Evolutionary conservation across 2,329 filamentous ascomycete genomes (phyloP), one percentile per base, ranked within the genome.

Genomic region (Pyrenochaeta sp.): DNA sequence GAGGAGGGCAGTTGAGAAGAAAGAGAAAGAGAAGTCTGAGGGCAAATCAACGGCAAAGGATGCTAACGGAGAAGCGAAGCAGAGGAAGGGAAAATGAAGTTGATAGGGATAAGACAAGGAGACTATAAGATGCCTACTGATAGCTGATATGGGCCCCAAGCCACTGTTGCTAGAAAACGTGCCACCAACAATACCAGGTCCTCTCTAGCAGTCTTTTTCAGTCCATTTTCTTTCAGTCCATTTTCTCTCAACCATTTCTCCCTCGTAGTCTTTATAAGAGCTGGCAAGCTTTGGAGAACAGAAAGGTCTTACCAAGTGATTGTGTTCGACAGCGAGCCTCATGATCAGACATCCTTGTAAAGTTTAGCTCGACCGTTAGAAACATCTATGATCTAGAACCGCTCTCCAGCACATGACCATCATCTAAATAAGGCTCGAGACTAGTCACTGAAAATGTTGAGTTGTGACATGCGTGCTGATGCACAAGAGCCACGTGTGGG

Each of bases 1-100:
- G 49, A 85, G 83, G 56, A 79, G 87, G 56, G 85, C 84, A 46
- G 76, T 82, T 54, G 81, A 82, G 64, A 90, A 90, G 77, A 88
- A 85, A 64, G 73, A 80, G 44, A 71, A 69, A 44, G 76, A 77
- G 49, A 77, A 79, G 37, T 65, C 68, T 28, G 61, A 58, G 32
- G 62, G 55, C 1, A 72, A 66, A 50, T 53, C 42, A 4, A 67
- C 62, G 10, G 66, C 63, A 39, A 64, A 70, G 49, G 61, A 58
- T 42, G 50, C 54, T 22, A 67, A 59, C 44, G 61, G 62, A 19
- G 56, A 62, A 27, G 54, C 69, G 22, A 76, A 71, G 55, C 68
- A 73, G 50, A 61, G 66, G 48, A 71, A 66, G 39, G 61, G 53
- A 34, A 34, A 66, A 54, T 65, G 45, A 65, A 12, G 32, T 5